phyloP scores from a whole-genome alignment of 208 protist species.

The Herpetomonas samuelpessoai region DNA sequence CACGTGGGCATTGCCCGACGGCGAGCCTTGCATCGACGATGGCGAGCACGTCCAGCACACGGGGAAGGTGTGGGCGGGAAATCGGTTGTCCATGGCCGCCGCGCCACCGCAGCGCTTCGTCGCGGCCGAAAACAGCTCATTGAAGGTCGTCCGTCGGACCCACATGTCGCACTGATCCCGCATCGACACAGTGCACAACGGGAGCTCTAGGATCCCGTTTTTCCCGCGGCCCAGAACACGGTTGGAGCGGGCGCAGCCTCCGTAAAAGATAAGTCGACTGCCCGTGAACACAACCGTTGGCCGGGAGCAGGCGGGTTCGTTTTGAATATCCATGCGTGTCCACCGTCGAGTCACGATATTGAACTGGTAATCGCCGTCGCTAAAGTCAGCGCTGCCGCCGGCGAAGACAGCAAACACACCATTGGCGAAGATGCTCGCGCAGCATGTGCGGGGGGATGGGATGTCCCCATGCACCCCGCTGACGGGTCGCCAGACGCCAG shows the following conservation, averaged over 20 bases:
- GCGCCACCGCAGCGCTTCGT: neutral
- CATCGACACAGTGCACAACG: conserved; percentile 26
- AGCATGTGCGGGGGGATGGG: conserved; percentile 39
- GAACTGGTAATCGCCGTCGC: conserved; percentile 31
- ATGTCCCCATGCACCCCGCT: conserved; percentile 11
- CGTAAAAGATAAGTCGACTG: conserved; percentile 45
- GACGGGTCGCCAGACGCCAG: conserved; percentile 38
- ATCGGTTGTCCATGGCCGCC: neutral
- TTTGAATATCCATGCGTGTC: conserved; percentile 15
- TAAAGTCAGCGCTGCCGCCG: conserved; percentile 32
- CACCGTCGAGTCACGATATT: conserved; percentile 25
- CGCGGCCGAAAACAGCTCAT: neutral
- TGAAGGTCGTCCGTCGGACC: neutral
- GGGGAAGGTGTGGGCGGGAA: neutral
- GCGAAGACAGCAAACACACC: conserved; percentile 37
- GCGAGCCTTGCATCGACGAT: no score
- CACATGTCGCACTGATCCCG: conserved; percentile 18
- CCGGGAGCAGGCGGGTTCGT: conserved; percentile 40
- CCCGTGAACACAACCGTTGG: conserved; percentile 34
- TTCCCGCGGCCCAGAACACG: conserved; percentile 15
- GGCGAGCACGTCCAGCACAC: neutral
- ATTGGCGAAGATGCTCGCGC: conserved; percentile 35
- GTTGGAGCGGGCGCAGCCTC: conserved; percentile 23
- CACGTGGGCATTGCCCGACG: no score
- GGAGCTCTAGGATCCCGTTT: conserved; percentile 26